Conservation (phyloP, 2,329 filamentous ascomycete genomes). For the Stemphylium vesicarium region DNA sequence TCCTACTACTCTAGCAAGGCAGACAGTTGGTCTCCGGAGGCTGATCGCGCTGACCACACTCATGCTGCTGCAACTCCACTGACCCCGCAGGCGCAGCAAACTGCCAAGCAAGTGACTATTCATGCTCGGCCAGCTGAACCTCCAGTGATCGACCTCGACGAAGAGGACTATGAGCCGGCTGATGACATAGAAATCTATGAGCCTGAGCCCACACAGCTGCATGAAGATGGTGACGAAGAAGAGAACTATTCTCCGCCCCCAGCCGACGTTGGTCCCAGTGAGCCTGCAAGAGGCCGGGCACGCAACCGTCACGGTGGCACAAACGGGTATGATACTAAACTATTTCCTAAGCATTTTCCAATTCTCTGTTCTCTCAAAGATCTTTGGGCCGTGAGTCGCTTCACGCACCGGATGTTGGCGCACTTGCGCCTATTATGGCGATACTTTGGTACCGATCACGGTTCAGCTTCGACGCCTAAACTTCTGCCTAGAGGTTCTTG, state of each 20-base stretch:
- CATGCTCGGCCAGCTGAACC: constrained; percentile 23
- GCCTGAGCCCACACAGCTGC: constrained; percentile 35
- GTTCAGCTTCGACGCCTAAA: neutral
- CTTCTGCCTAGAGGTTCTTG: neutral
- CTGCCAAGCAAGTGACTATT: constrained; percentile 25
- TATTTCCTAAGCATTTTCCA: constrained; percentile 14
- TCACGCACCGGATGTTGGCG: neutral
- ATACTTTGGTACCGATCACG: neutral
- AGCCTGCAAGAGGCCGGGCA: constrained; percentile 34
- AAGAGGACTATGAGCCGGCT: constrained; percentile 47
- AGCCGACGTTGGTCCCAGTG: constrained; percentile 45
- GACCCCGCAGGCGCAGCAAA: constrained; percentile 34
- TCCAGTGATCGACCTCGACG: constrained; percentile 46
- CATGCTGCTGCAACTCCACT: constrained; percentile 42
- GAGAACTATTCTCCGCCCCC: constrained; percentile 56
- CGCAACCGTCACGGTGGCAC: constrained; percentile 32
- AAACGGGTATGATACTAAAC: constrained; percentile 40
- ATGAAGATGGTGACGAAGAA: constrained; percentile 46
- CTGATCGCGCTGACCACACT: constrained; percentile 37
- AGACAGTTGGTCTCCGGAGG: constrained; percentile 73
- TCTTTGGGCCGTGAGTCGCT: neutral
- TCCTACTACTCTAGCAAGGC: constrained; percentile 94
- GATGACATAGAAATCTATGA: constrained; percentile 51
- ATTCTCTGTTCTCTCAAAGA: constrained; percentile 29
- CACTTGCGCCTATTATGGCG: neutral